phyloP scores from a whole-genome alignment of 2,329 filamentous ascomycete species.

The Bipolaris cookei region DNA sequence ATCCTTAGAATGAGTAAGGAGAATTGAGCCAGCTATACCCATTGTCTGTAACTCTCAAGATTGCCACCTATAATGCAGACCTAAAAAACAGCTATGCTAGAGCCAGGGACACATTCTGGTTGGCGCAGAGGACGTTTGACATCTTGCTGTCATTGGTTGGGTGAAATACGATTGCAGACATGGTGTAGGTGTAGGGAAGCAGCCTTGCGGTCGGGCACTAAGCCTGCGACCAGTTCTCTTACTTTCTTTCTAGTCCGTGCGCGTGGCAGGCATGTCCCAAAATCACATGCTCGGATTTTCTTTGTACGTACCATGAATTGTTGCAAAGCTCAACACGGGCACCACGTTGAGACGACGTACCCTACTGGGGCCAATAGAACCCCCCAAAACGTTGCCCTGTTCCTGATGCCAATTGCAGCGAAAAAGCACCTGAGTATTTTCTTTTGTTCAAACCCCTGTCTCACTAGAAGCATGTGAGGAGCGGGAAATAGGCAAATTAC shows the following conservation, averaged over 20 bases:
- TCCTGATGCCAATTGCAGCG: not conserved
- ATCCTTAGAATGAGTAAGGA: too few species aligned
- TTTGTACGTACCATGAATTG: not conserved
- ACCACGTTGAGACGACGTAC: not conserved
- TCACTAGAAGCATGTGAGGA: not conserved
- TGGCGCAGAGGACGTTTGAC: too few species aligned
- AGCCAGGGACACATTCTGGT: too few species aligned
- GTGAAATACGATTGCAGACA: too few species aligned
- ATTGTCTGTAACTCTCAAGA: too few species aligned
- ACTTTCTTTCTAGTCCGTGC: not conserved
- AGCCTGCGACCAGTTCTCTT: too few species aligned
- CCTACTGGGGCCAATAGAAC: not conserved
- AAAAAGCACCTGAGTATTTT: not conserved
- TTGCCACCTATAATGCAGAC: too few species aligned
- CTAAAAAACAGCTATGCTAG: too few species aligned
- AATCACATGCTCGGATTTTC: not conserved
- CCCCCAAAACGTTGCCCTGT: not conserved
- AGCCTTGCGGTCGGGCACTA: not conserved
- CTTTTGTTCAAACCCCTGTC: not conserved
- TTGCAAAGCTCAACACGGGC: not conserved
- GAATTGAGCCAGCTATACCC: too few species aligned
- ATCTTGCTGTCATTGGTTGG: too few species aligned
- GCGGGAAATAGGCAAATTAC: not conserved
- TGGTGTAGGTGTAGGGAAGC: not conserved
- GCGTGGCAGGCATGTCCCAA: not conserved